A percentile compares a stretch with the other conserved stretches of the same genome.
These are phyloP conservation scores for Fusarium miscanthi DNA, from an alignment of 2,329 filamentous ascomycete genomes.

Conservation along the genomic window DNA sequence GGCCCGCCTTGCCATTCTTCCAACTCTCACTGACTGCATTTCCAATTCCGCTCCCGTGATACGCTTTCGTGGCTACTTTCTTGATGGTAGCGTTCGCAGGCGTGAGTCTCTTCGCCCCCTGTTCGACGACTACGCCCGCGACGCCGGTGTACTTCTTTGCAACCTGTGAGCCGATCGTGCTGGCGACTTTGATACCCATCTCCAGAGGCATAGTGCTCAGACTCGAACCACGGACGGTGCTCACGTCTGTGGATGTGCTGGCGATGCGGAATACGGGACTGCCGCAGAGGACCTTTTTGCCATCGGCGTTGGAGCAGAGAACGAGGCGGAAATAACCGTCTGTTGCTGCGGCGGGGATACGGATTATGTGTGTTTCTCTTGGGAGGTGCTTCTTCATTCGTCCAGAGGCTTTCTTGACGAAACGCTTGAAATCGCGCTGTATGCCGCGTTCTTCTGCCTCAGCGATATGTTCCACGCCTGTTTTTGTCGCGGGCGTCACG, in stretches of 20 bases:
- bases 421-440: conserved; percentile 74
- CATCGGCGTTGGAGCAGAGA: conserved; percentile 61
- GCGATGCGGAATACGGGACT: conserved; percentile 77
- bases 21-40: conserved; percentile 48
- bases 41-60: conserved; percentile 45
- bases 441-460: conserved; percentile 71
- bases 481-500: conserved; percentile 68
- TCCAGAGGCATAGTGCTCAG: conserved; percentile 73
- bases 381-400: conserved; percentile 60
- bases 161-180: conserved; percentile 59
- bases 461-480: conserved; percentile 60
- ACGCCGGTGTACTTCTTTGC: conserved; percentile 57
- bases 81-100: conserved; percentile 47
- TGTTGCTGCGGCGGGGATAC: conserved; percentile 70
- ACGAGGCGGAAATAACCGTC: conserved; percentile 78
- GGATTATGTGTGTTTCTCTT: conserved; percentile 72
- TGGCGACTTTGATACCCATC: conserved; percentile 68
- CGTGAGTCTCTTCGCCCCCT: conserved; percentile 52
- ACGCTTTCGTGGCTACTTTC: conserved; percentile 55
- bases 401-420: conserved; percentile 65
- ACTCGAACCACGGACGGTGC: conserved; percentile 72
- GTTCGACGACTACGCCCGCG: conserved; percentile 54
- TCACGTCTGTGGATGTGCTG: conserved; percentile 70
- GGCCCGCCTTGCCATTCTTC: conserved; percentile 52
- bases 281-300: conserved; percentile 68